Evolutionary conservation across 257 asterid genomes (phyloP).

Genomic region (Coffea eugenioides): DNA sequence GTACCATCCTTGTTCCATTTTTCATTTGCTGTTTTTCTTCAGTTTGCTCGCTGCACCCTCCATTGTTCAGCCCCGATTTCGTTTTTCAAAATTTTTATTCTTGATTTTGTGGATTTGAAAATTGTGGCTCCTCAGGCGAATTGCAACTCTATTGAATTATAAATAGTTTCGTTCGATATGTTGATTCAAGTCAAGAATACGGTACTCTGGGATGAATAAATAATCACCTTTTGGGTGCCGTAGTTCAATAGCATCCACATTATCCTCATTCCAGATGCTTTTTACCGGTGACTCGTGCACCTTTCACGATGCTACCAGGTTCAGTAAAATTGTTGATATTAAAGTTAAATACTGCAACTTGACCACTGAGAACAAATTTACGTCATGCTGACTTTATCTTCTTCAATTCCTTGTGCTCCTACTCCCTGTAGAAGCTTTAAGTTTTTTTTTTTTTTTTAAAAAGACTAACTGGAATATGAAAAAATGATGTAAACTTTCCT

Average conservation of each 20-base stretch:
- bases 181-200: background rate
- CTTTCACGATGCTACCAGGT: background rate
- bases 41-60: background rate
- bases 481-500: background rate
- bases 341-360: background rate
- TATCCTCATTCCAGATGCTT: background rate
- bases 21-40: background rate
- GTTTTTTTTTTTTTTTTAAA: no score
- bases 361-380: no score
- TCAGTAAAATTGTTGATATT: background rate
- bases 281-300: background rate
- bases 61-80: background rate
- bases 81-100: background rate
- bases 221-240: background rate
- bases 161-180: background rate
- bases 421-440: background rate
- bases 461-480: background rate
- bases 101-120: background rate
- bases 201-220: background rate
- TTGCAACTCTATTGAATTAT: background rate
- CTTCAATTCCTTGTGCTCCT: background rate
- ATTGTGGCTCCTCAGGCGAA: background rate
- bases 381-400: background rate
- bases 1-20: slow-evolving; percentile 14
- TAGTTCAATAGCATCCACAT: background rate